Evolutionary conservation across 495 filamentous ascomycete genomes (phyloP), one percentile per base, ranked within the genome.

Genomic region (Annulohypoxylon nitens): DNA sequence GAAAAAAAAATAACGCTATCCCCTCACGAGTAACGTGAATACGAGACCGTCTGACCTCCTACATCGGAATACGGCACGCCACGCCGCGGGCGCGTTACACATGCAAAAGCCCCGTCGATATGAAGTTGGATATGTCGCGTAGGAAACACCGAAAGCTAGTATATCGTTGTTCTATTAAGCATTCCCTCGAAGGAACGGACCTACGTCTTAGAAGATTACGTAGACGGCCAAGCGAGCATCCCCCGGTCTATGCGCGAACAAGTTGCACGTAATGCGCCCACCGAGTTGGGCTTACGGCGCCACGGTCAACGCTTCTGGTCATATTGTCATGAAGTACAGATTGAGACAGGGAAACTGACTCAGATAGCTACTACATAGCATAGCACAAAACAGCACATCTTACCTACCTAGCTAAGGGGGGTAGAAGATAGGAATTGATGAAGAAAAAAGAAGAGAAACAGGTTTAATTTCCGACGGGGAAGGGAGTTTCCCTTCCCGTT

Each of bases 391-490:
- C 20, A 20, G 47, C 8, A 25, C 4, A 51, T 12, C 9, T 51
- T 25, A 26, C 20, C 20, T 25, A 26, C 20, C 20, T 25, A 47
- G 43, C 12, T 47, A 47, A 23, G 14, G 14, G 14, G 16, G 43
- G 14, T 47, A 23, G 20, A 23, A 50, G 47, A 20, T 26, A 51
- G 48, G 20, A 9, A 51, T 23, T 25, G 26, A 8, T 34, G 26
- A 36, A 37, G 33, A 59, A 16, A 5, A 41, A 16, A 16, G 55
- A 41, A 59, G 36, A 39, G 36, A 26, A 36, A 57, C 10, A 36
- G 10, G 30, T 18, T 61, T 66, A 58, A 73, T 69, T 47, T 74
- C 71, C 65, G 65, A 74, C 53, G 71, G 54, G 37, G 54, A 48
- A 65, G 61, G 65, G 53, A 34, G 43, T 60, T 48, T 25, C 25